Evolutionary conservation across 257 asterid species (phyloP).

Genomic region (Echites panduratus): DNA sequence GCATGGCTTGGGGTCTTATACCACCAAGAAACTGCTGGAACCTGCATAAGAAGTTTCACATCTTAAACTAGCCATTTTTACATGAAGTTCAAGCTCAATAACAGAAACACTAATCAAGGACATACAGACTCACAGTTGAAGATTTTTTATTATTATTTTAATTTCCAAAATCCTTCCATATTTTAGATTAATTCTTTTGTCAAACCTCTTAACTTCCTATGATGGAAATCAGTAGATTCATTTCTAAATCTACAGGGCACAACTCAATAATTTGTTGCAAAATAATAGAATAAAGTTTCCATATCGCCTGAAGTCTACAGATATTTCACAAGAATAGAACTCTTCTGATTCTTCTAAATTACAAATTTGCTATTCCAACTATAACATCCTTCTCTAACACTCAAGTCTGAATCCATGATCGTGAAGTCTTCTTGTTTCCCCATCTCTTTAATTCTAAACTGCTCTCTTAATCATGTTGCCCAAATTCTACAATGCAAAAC

Average conservation of each 20-base stretch:
- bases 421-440: neutral
- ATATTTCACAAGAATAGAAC: neutral
- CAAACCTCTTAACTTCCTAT: neutral
- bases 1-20: conserved; percentile 69
- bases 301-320: neutral
- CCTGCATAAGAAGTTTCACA: conserved; percentile 25
- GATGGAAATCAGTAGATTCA: neutral
- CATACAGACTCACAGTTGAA: neutral
- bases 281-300: neutral
- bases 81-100: neutral
- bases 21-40: conserved; percentile 76
- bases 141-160: neutral
- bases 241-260: neutral
- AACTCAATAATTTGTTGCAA: neutral
- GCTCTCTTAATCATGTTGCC: neutral
- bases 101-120: neutral
- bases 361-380: neutral
- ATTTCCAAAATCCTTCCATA: neutral
- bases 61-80: neutral
- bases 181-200: neutral
- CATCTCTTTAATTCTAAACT: neutral
- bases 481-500: neutral
- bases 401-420: neutral
- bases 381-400: neutral
- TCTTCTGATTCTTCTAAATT: neutral